Base-by-base conservation (phyloP, 768 basidiomycete species). In the Collybia mongolica region DNA sequence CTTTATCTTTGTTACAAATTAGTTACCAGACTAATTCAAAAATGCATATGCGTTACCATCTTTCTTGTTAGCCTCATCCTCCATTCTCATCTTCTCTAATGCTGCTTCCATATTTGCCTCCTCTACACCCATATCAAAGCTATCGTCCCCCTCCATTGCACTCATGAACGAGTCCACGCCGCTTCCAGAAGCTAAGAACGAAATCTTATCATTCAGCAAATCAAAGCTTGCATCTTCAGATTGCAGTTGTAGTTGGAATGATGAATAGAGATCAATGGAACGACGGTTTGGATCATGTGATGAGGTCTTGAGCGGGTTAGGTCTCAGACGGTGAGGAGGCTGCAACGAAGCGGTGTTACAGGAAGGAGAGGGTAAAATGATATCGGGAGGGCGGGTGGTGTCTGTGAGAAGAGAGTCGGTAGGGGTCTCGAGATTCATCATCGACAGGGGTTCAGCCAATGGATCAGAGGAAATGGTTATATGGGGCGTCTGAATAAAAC, bases 131-230 rank as follows among this genome's bases (percentile, higher is more conserved):
- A 70, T 52, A 36, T 75, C 72, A 48, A 73, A 74, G 53, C 72
- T 72, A 29, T 71, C 66, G 39, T 76, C 75, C 29, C 72, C 72
- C 9, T 68, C 71, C 39, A 66, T 54, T 23, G 60, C 65, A 51
- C 65, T 64, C 20, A 71, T 52, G 44, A 71, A 70, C 4, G 72
- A 67, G 39, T 68, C 69, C 53, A 60, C 55, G 14, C 63, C 68
- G 52, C 56, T 59, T 26, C 60, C 65, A 7, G 66, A 54, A 32
- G 56, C 61, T 38, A 79, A 68, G 53, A 80, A 75, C 0, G 78
- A 79, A 44, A 80, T 70, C 47, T 72, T 75, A 57, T 81, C 80
- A 49, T 77, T 79, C 47, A 82, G 57, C 29, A 82, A 54, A 56
- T 82, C 78, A 56, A 80, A 81, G 28, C 72, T 74, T 29, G 67